Percentiles rank a stretch among this genome's conserved stretches.
These are phyloP conservation scores for Alternaria consortialis DNA, from an alignment of 2,329 filamentous ascomycete genomes.

Conservation along the genomic window DNA sequence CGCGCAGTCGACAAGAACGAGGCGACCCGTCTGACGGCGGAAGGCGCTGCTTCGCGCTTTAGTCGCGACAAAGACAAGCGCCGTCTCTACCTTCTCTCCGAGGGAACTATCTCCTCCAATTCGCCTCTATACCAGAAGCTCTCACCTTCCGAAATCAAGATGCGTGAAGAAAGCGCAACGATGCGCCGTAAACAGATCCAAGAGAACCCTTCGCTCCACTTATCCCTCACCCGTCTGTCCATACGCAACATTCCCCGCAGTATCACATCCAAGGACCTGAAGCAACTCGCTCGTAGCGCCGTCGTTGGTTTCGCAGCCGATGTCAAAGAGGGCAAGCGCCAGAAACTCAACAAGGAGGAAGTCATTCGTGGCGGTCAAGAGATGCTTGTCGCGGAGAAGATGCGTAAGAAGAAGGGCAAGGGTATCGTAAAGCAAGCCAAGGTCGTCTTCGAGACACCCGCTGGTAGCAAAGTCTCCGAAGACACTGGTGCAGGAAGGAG, in stretches of 20 bases:
- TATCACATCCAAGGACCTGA: constrained; percentile 85
- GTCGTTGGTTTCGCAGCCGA: constrained; percentile 93
- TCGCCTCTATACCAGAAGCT: constrained; percentile 81
- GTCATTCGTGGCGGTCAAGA: constrained; percentile 79
- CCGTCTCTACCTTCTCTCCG: constrained; percentile 83
- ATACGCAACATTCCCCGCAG: constrained; percentile 89
- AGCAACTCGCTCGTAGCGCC: constrained; percentile 88
- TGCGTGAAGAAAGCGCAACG: constrained; percentile 85
- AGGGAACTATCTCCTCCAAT: constrained; percentile 82
- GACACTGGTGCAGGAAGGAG: constrained; percentile 80
- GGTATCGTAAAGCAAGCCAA: constrained; percentile 92
- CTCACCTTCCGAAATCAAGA: constrained; percentile 79
- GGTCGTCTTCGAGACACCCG: constrained; percentile 87
- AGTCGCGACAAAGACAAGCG: constrained; percentile 86
- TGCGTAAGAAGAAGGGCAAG: constrained; percentile 82
- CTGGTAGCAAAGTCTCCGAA: constrained; percentile 85
- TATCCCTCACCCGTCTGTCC: constrained; percentile 89
- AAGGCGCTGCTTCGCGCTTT: constrained; percentile 69
- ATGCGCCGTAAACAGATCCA: constrained; percentile 92
- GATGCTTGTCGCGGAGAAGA: constrained; percentile 80
- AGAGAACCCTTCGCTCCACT: constrained; percentile 85
- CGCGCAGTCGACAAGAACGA: constrained; percentile 86
- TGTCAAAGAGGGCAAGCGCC: constrained; percentile 78
- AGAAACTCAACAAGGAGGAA: constrained; percentile 90
- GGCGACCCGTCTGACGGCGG: constrained; percentile 77